Conservation (phyloP, 108 stramenopile genomes). For the Schizochytrium sp. region DNA sequence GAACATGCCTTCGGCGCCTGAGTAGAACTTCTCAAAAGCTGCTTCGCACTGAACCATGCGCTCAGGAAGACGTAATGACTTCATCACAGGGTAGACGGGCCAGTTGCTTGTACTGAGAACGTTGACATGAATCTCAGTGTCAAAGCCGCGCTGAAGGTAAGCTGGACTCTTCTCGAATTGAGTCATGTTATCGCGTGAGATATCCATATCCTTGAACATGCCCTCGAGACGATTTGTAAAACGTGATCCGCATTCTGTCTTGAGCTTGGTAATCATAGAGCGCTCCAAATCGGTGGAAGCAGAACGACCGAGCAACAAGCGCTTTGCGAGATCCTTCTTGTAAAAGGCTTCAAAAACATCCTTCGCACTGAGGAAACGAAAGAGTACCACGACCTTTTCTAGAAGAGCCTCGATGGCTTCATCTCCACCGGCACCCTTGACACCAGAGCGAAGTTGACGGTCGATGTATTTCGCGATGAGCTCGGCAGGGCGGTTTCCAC, state of each 20-base stretch:
- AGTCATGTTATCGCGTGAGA: slow-evolving; percentile 87
- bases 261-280: slow-evolving; percentile 90
- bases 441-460: slow-evolving; percentile 72
- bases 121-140: slow-evolving; percentile 87
- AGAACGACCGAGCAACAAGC: slow-evolving; percentile 87
- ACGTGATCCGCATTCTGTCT: slow-evolving; percentile 95
- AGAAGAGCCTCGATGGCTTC: slow-evolving; percentile 71
- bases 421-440: slow-evolving; percentile 66
- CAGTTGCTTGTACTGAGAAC: slow-evolving; percentile 95
- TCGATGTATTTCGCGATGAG: slow-evolving; percentile 70
- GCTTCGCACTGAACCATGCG: slow-evolving; percentile 75
- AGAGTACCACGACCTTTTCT: slow-evolving; percentile 81
- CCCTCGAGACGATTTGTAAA: slow-evolving; percentile 99
- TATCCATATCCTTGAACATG: slow-evolving; percentile 98
- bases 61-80: slow-evolving; percentile 79
- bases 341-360: slow-evolving; percentile 98
- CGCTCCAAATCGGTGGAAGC: slow-evolving; percentile 88
- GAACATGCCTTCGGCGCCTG: slow-evolving; percentile 82
- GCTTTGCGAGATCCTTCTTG: slow-evolving; percentile 92
- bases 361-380: slow-evolving; percentile 89
- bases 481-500: not conserved
- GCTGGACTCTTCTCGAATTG: slow-evolving; percentile 74
- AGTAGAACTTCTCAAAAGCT: slow-evolving; percentile 79
- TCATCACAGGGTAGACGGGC: slow-evolving; percentile 89
- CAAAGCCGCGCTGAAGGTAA: slow-evolving; percentile 54